Conservation (phyloP, 2,329 filamentous ascomycete species). For the Corinectria fuckeliana region DNA sequence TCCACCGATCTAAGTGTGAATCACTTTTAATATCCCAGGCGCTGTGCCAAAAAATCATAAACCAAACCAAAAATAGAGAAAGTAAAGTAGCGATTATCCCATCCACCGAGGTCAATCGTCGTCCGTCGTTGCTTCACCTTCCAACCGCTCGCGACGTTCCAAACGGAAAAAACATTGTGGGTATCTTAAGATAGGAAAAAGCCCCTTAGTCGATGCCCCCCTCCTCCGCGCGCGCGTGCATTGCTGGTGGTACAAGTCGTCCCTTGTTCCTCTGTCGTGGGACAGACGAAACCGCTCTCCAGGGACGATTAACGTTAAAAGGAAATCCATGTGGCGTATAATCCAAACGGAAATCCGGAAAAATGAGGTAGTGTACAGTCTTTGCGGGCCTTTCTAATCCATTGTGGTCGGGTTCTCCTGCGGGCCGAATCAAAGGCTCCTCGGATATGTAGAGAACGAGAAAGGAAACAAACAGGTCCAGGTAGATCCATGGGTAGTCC, state of each 20-base stretch:
- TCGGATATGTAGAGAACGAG: slow-evolving; percentile 29
- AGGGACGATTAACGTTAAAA: slow-evolving; percentile 35
- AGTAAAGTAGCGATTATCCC: slow-evolving; percentile 23
- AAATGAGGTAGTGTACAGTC: slow-evolving; percentile 41
- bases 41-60: slow-evolving; percentile 26
- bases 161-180: slow-evolving; percentile 42
- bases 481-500: slow-evolving; percentile 34
- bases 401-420: slow-evolving; percentile 26
- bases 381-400: slow-evolving; percentile 35
- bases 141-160: slow-evolving; percentile 39
- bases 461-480: slow-evolving; percentile 33
- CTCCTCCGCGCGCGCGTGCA: slow-evolving; percentile 38
- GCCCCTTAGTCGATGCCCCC: slow-evolving; percentile 38
- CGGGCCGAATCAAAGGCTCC: slow-evolving; percentile 32
- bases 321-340: slow-evolving; percentile 32
- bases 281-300: slow-evolving; percentile 36
- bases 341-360: slow-evolving; percentile 36
- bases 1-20: slow-evolving; percentile 38
- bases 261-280: slow-evolving; percentile 36
- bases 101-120: slow-evolving; percentile 17
- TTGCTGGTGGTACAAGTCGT: slow-evolving; percentile 45
- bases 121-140: slow-evolving; percentile 29
- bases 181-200: slow-evolving; percentile 48
- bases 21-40: slow-evolving; percentile 39
- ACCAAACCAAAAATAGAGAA: slow-evolving; percentile 25